Conservation (phyloP, 192 early-diverging fungal genomes). For the Entophlyctis luteolus region DNA sequence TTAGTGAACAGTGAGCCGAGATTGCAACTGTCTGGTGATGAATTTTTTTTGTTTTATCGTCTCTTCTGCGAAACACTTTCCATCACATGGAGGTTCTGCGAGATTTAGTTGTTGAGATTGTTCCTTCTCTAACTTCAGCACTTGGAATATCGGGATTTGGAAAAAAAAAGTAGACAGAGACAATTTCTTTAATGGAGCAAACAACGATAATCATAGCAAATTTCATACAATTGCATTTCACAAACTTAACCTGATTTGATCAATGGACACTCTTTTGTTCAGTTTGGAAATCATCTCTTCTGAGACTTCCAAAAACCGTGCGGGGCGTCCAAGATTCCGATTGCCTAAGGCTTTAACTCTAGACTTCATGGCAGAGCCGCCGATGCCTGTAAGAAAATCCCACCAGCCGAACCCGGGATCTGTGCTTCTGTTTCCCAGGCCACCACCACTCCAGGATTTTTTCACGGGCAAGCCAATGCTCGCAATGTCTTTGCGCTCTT, state of each 20-base stretch:
- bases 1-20: too few relatives aligned
- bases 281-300: constrained; percentile 5
- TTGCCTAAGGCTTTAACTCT: not conserved
- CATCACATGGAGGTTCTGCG: too few relatives aligned
- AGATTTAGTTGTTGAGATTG: too few relatives aligned
- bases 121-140: too few relatives aligned
- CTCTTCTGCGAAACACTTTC: too few relatives aligned
- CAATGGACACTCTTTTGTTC: not conserved
- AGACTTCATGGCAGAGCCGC: not conserved
- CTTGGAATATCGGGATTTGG: not conserved
- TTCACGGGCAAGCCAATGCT: constrained; percentile 1
- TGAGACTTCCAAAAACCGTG: not conserved
- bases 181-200: too few relatives aligned
- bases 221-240: not conserved
- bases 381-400: constrained; percentile 6
- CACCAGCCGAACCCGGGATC: constrained; percentile 5
- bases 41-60: too few relatives aligned
- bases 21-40: too few relatives aligned
- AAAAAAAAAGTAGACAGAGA: not conserved
- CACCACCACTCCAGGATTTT: constrained; percentile 6
- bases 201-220: too few relatives aligned
- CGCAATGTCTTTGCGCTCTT: constrained; percentile 6
- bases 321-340: not conserved
- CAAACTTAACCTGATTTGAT: not conserved
- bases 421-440: not conserved